Base-by-base conservation (phyloP, 192 early-diverging fungal genomes). In the Gigaspora rosea region DNA sequence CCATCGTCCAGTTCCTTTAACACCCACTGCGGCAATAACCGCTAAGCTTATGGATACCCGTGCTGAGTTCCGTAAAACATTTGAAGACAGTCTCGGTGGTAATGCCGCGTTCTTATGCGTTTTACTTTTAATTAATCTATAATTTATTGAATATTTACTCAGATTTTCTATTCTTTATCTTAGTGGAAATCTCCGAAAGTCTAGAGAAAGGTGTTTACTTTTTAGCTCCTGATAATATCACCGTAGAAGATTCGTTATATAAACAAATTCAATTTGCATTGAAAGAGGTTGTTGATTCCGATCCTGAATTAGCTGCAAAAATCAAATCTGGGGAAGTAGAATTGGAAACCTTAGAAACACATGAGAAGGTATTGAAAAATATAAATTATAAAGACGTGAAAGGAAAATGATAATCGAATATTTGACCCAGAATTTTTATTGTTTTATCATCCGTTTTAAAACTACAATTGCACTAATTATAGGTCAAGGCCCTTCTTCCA, bases 201-300 rank as follows among this genome's bases (percentile, higher is more conserved):
- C 52, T 76, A 56, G 75, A 76, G 47, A 63, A 76, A 22, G 75
- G 75, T n/a, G 75, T 76, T 41, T 76, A 76, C 33, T 76, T 76
- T 56, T 63, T 66, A 46, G 57, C 57, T 20, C 75, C 75, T 15
- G 75, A 76, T 66, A 56, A 66, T 54, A 76, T 76, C 48, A 15
- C 46, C 2, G 20, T 15, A 41, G 16, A 20, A 52, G 75, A 57
- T 64, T 76, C 75, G 18, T 52, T 65, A 56, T 76, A 76, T 67
- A 22, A 52, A 52, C 65, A 56, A 56, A 35, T 76, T 46, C 62
- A 76, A 46, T 20, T 4, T 64, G 64, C 52, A 8, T 56, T 76
- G 27, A 64, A 66, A 64, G 75, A 76, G 18, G 66, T 76, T 33
- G 35, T 76, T 20, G 51, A 66, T 54, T 33, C 20, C 2, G 75